Evolutionary conservation across 176 grass and related monocot genomes (phyloP), one percentile per base, ranked within the genome.

Genomic region (Poa annua): DNA sequence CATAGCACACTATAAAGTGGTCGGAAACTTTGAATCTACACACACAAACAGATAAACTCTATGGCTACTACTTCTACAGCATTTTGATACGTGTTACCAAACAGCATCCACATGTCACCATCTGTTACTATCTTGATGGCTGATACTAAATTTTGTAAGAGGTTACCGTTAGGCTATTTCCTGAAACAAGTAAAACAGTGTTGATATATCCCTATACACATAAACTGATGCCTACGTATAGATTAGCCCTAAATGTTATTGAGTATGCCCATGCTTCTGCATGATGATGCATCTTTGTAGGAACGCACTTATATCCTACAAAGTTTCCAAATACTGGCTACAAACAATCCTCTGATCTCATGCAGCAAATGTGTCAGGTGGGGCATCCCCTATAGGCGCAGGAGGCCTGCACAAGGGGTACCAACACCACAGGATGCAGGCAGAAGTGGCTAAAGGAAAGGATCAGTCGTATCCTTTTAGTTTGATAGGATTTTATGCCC

Each of bases 21-120:
- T 65, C 29, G 15, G 29, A 33, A 64, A 65, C 14, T 65, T 64
- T 65, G 29, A 65, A 65, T 65, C 62, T 29, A 29, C 59, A 65
- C 7, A 25, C 44, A 22, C 8, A 57, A 12, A 62, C 22, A 29
- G 69, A 72, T 5, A 47, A 71, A 72, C 66, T 70, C 42, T 72
- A 72, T 72, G 69, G 69, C 22, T 72, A 72, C 69, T 72, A 48
- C 42, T 72, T 48, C 44, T 72, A 72, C 42, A 72, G 44, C n/a
- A 48, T 21, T 72, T 72, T 9, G 42, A 48, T 72, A 72, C 7
- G 22, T 72, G 41, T 72, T 48, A 72, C 42, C 25, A 4, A 61
- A 61, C 11, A 24, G 21, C 42, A 48, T 48, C 41, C 41, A 72
- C 69, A 72, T 48, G 42, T 72, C 42, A 48, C 69, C 69, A 48